Conservation (phyloP, 208 protist genomes). For the Leishmania martiniquensis region DNA sequence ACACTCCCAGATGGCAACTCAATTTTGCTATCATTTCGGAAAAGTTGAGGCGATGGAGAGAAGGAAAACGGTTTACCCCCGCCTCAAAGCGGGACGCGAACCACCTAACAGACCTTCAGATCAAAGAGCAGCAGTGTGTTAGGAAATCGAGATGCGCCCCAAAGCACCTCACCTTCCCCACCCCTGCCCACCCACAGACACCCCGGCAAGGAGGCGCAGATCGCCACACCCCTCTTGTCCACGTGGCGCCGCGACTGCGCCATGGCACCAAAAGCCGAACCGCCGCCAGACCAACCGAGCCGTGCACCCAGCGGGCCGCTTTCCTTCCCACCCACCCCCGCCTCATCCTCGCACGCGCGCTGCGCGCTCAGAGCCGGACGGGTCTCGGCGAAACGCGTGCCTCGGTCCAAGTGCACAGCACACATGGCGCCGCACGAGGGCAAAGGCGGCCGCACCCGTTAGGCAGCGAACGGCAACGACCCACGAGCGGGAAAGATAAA, state of each 20-base stretch:
- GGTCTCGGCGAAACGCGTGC: not conserved
- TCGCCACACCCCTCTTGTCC: not conserved
- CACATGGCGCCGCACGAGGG: not conserved
- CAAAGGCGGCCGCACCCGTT: not conserved
- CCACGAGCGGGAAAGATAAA: no score
- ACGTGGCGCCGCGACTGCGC: not conserved
- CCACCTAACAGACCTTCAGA: not conserved
- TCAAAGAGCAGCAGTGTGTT: not conserved
- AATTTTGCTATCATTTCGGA: not conserved
- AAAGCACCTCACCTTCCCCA: no score
- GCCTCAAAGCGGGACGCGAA: no score
- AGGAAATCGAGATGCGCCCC: not conserved
- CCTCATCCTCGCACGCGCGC: not conserved
- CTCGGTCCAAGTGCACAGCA: not conserved
- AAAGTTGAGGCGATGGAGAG: no score
- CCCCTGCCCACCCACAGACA: no score
- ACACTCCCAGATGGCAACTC: not conserved
- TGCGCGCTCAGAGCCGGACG: not conserved
- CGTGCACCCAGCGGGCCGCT: not conserved
- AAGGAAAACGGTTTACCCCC: no score
- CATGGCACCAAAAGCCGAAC: not conserved
- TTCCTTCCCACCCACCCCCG: not conserved
- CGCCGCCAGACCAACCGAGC: not conserved
- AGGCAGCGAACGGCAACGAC: not conserved
- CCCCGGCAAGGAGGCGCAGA: no score